Conservation (phyloP, 208 protist species). For the Trypanosoma caninum region DNA sequence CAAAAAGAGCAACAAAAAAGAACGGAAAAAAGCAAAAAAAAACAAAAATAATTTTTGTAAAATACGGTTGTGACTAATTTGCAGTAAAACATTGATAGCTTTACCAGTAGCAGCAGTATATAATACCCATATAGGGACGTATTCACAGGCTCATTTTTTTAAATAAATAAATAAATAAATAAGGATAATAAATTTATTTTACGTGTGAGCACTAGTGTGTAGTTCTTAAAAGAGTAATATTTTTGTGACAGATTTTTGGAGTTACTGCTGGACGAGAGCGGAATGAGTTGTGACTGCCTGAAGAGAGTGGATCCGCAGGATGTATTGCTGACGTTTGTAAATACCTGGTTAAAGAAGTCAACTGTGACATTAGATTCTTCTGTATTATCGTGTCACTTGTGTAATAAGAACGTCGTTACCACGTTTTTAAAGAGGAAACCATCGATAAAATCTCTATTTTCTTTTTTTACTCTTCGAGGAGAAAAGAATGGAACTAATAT, state of each 20-base stretch:
- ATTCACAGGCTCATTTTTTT: too few species aligned
- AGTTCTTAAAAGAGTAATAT: too few species aligned
- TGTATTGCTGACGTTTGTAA: not conserved
- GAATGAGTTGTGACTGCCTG: conserved; percentile 7
- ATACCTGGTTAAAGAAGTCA: not conserved
- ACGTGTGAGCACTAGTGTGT: too few species aligned
- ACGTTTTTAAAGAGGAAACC: not conserved
- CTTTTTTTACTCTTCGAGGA: not conserved
- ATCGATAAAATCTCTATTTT: not conserved
- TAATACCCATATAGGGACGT: too few species aligned
- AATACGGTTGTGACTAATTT: too few species aligned
- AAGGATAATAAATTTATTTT: too few species aligned
- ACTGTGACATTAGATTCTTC: not conserved
- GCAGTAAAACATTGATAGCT: too few species aligned
- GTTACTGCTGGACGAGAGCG: not conserved
- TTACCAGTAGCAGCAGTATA: too few species aligned
- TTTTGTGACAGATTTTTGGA: too few species aligned
- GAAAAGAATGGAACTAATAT: not conserved
- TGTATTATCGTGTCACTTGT: not conserved
- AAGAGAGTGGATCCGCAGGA: not conserved
- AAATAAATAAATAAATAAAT: too few species aligned
- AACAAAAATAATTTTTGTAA: too few species aligned
- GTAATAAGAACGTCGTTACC: not conserved
- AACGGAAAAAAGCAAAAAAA: not conserved
- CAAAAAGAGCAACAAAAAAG: not conserved